Percentiles rank a stretch among this genome's conserved stretches.
Conservation (phyloP, 352 stramenopile species). For the Pythium guiyangense region DNA sequence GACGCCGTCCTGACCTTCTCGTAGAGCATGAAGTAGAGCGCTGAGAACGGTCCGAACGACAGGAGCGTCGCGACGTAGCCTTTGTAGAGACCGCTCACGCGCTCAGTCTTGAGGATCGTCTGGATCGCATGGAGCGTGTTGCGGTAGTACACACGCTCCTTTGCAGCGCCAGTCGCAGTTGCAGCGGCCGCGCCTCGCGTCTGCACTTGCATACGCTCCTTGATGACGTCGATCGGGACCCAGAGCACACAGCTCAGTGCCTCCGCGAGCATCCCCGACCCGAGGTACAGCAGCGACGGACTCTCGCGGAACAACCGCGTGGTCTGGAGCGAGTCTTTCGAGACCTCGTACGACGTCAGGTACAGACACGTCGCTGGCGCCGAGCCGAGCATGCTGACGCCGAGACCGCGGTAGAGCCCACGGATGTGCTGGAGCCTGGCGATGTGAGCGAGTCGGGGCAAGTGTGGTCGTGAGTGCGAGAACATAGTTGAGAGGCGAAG, state of each 20-base stretch:
- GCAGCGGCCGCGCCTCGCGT: slow-evolving; percentile 6
- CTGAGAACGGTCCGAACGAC: slow-evolving; percentile 97
- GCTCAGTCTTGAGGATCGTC: slow-evolving; percentile 90
- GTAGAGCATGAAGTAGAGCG: slow-evolving; percentile 98
- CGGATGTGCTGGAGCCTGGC: slow-evolving; percentile 43
- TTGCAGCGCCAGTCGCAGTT: background rate
- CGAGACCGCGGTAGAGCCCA: slow-evolving; percentile 94
- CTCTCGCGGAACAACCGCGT: slow-evolving; percentile 35
- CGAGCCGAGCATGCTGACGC: slow-evolving; percentile 92
- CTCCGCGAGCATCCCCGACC: slow-evolving; percentile 67
- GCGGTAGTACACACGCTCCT: slow-evolving; percentile 79
- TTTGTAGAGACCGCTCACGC: slow-evolving; percentile 91
- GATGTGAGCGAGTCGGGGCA: background rate
- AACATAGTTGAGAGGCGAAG: too few species aligned
- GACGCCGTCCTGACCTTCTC: slow-evolving; percentile 52
- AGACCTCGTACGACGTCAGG: slow-evolving; percentile 95
- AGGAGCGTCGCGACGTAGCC: slow-evolving; percentile 94
- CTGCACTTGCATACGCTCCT: slow-evolving; percentile 98
- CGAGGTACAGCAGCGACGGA: slow-evolving; percentile 67
- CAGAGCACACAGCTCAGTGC: slow-evolving; percentile 93
- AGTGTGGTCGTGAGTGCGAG: background rate
- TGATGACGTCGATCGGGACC: slow-evolving; percentile 99
- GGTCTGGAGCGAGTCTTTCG: slow-evolving; percentile 47
- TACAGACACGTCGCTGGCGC: slow-evolving; percentile 96
- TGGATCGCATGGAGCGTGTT: slow-evolving; percentile 88